A percentile compares a stretch with the other conserved stretches of the same genome.
Evolutionary conservation across 495 filamentous ascomycete species (phyloP).

Genomic region (Aspergillus homomorphus): DNA sequence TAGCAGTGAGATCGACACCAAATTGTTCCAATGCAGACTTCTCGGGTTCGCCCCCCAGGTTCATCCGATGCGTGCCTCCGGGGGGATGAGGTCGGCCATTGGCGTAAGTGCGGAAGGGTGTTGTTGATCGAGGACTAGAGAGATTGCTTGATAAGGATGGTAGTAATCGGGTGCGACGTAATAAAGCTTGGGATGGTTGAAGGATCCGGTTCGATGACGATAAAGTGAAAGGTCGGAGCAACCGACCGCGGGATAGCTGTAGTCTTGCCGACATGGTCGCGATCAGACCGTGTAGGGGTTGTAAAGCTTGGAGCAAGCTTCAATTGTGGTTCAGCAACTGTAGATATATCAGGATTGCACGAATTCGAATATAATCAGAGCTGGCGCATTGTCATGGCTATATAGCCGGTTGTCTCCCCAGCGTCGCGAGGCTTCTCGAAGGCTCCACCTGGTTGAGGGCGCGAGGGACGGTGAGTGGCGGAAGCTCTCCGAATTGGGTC

Average conservation of each 20-base stretch:
- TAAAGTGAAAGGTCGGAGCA: constrained; percentile 28
- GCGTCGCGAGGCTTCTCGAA: constrained; percentile 44
- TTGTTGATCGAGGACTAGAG: constrained; percentile 8
- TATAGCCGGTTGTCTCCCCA: constrained; percentile 19
- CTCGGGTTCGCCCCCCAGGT: constrained; percentile 73
- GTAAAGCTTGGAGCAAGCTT: background rate
- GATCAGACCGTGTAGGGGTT: background rate
- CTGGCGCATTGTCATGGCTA: constrained; percentile 6
- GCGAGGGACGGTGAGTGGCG: constrained; percentile 30
- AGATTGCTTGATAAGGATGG: constrained; percentile 12
- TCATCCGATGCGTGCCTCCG: constrained; percentile 90
- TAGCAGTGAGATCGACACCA: constrained; percentile 84
- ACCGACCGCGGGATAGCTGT: constrained; percentile 31
- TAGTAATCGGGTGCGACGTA: constrained; percentile 20
- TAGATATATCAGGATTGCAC: too few species aligned
- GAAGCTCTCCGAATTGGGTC: constrained; percentile 23
- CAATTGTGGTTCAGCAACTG: background rate
- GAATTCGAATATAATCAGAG: too few species aligned
- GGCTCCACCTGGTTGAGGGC: constrained; percentile 29
- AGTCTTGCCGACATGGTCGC: constrained; percentile 38
- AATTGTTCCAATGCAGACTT: constrained; percentile 87
- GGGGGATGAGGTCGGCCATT: constrained; percentile 80
- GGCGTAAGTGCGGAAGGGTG: constrained; percentile 57
- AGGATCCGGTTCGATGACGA: constrained; percentile 22
- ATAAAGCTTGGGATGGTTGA: constrained; percentile 18